These are phyloP conservation scores for Trichoderma reesei DNA, from an alignment of 495 filamentous ascomycete species.

Conservation along the genomic window DNA sequence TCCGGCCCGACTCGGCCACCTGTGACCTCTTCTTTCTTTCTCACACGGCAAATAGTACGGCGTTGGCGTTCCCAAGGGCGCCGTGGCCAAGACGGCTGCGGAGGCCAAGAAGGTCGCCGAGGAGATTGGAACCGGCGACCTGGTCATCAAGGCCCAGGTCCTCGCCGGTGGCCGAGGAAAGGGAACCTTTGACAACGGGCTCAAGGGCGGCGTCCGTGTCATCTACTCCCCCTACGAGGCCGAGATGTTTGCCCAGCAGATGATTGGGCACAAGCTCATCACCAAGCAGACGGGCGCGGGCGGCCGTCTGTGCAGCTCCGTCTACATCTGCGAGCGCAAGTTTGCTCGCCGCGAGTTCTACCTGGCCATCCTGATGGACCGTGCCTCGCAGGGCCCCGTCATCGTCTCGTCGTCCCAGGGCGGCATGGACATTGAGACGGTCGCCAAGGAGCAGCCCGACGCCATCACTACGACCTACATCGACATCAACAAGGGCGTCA, in stretches of 20 bases:
- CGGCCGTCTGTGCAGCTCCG: slow-evolving; percentile 87
- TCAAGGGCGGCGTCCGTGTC: slow-evolving; percentile 96
- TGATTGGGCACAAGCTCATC: slow-evolving; percentile 99
- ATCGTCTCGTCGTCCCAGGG: slow-evolving; percentile 97
- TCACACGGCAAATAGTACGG: slow-evolving; percentile 57
- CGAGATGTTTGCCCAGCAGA: slow-evolving; percentile 96
- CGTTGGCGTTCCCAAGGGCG: slow-evolving; percentile 80
- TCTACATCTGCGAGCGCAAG: slow-evolving; percentile 99
- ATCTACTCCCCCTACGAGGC: slow-evolving; percentile 85
- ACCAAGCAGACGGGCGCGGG: slow-evolving; percentile 95
- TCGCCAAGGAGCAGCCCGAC: slow-evolving; percentile 94
- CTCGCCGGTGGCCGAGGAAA: slow-evolving; percentile 96
- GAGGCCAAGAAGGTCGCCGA: slow-evolving; percentile 91
- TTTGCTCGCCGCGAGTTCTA: slow-evolving; percentile 99
- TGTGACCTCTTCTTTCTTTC: slow-evolving; percentile 11
- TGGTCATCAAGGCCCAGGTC: slow-evolving; percentile 99
- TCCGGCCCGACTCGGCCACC: neutral
- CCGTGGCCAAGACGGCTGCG: slow-evolving; percentile 68
- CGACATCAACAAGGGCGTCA: slow-evolving; percentile 90
- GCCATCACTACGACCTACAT: slow-evolving; percentile 90
- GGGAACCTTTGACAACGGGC: slow-evolving; percentile 92
- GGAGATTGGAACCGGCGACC: slow-evolving; percentile 82
- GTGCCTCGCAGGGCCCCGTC: slow-evolving; percentile 79
- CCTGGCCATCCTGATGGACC: slow-evolving; percentile 96
- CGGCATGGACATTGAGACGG: slow-evolving; percentile 97